phyloP scores from a whole-genome alignment of 805 yeast genomes.

The Wickerhamiella slavikovae region DNA sequence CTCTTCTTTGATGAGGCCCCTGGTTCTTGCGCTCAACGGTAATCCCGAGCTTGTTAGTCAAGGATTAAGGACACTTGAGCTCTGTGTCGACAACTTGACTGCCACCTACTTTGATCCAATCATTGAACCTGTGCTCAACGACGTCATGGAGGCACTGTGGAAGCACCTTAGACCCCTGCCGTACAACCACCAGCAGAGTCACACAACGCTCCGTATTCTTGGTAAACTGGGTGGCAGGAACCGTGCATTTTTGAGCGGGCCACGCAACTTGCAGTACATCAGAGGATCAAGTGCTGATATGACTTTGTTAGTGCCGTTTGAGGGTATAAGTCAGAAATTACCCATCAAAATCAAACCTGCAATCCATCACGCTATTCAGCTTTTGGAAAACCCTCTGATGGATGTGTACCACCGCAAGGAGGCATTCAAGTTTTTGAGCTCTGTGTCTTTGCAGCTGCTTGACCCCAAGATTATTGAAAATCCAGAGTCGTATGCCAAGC shows the following conservation, averaged over 20 bases:
- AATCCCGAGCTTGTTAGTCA: slow-evolving; percentile 82
- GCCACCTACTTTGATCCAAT: slow-evolving; percentile 96
- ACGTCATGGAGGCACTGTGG: slow-evolving; percentile 86
- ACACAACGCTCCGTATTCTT: slow-evolving; percentile 75
- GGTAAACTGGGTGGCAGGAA: slow-evolving; percentile 96
- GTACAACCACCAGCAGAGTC: slow-evolving; percentile 85
- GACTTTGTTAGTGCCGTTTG: slow-evolving; percentile 44
- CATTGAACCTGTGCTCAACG: slow-evolving; percentile 87
- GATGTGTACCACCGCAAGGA: slow-evolving; percentile 49
- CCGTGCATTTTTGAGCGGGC: slow-evolving; percentile 62
- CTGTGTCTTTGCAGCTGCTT: slow-evolving; percentile 47
- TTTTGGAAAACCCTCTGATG: slow-evolving; percentile 42
- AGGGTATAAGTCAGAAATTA: slow-evolving; percentile 41
- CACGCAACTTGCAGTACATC: slow-evolving; percentile 37
- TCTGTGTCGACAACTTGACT: slow-evolving; percentile 89
- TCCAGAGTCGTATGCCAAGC: slow-evolving; percentile 12
- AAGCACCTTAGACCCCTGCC: slow-evolving; percentile 80
- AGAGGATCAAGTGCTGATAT: slow-evolving; percentile 40
- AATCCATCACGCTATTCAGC: slow-evolving; percentile 50
- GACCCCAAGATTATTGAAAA: slow-evolving; percentile 24
- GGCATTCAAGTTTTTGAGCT: slow-evolving; percentile 53
- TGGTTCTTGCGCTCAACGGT: slow-evolving; percentile 78
- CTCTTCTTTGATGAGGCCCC: slow-evolving; percentile 71
- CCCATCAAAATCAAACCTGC: slow-evolving; percentile 74
- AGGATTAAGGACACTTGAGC: slow-evolving; percentile 82